Base-by-base conservation (phyloP, 1,284 basidiomycete genomes). In the Ganoderma multipileum region DNA sequence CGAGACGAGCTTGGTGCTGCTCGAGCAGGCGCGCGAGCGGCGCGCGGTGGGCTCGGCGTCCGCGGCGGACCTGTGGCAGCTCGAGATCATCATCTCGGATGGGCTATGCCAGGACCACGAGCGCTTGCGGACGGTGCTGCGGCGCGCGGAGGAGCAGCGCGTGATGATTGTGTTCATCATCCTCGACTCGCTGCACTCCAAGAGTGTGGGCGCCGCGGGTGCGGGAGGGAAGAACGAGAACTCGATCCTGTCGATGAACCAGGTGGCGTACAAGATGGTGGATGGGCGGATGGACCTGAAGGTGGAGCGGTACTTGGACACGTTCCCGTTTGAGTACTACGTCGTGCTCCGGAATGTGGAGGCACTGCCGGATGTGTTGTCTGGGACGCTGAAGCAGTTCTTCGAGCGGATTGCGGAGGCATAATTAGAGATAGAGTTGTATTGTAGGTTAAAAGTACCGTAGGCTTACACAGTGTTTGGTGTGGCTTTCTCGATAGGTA, bases 251-350 rank as follows among this genome's bases (percentile, higher is more conserved):
- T 91, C 93, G 18, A 98, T 99, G 93, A 94, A 95, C 72, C 94
- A 95, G 73, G 96, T 95, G 23, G 91, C 92, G 64, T 98, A 97
- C 85, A 92, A 91, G 78, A 88, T 87, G 64, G 88, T 94, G n/a
- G 90, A 94, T 71, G 97, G 97, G 26, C 82, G 83, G 71, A 91
- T 97, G 89, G 94, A 98, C 81, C 83, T 99, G 74, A 90, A 95
- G 77, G 90, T 98, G 85, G 87, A 93, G 75, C 89, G 95, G 61
- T 99, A 99, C 80, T 81, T 98, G 74, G 96, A 99, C 78, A 93
- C 95, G 3, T 99, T 99, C 88, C 98, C 98, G 0, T 99, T 99
- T 83, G 96, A 98, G 82, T 98, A 98, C 80, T 99, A 97, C 75
- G 93, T 99, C 62, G 94, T 99, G 20, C 83, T 99, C 58, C 86